Base-by-base conservation (phyloP, 75 land plant genomes). In the Selaginella moellendorffii region DNA sequence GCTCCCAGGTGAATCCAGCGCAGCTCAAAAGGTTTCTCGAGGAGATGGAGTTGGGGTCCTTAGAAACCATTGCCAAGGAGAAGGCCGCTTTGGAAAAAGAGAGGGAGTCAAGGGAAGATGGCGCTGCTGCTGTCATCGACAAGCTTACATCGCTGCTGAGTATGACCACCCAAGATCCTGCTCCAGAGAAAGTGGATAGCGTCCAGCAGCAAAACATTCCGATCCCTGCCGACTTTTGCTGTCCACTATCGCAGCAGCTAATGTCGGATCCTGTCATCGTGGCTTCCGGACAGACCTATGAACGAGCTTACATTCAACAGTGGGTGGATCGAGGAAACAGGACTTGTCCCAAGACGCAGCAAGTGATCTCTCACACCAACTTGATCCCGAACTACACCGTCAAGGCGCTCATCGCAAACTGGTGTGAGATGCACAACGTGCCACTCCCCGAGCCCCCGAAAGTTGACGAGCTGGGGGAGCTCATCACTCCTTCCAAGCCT, bases 211-310 rank as follows among this genome's bases (percentile, higher is more conserved):
- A 69, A 24, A 79, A 76, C 0, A 76, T 83, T 0, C 69, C 75
- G 24, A 83, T 89, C 61, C 89, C 96, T 31, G 20, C 86, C 68
- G 89, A 89, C 72, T 85, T 89, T 62, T 73, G 86, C 27, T 89
- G 89, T 52, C 96, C 96, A 14, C 78, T 89, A 0, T 89, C 89
- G 0, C 75, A 80, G 24, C 81, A 89, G 61, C 68, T 83, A 28
- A 89, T 89, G 89, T 76, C 81, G 27, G 86, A 89, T 62, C 96
- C 86, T 5, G 89, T 89, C 0, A 89, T 89, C 65, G 86, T 85
- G 5, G 79, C 96, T 22, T 89, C 96, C 18, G 89, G 96, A 9
- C 88, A 85, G 71, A 88, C 95, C 2, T 85, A 82, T 62, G 86
- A 88, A 64, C 76, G 82, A 31, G 74, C 67, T 8, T 85, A 69